A percentile compares a stretch with the other conserved stretches of the same genome.
phyloP scores from a whole-genome alignment of 768 basidiomycete genomes.

The Kwoniella sp. region DNA sequence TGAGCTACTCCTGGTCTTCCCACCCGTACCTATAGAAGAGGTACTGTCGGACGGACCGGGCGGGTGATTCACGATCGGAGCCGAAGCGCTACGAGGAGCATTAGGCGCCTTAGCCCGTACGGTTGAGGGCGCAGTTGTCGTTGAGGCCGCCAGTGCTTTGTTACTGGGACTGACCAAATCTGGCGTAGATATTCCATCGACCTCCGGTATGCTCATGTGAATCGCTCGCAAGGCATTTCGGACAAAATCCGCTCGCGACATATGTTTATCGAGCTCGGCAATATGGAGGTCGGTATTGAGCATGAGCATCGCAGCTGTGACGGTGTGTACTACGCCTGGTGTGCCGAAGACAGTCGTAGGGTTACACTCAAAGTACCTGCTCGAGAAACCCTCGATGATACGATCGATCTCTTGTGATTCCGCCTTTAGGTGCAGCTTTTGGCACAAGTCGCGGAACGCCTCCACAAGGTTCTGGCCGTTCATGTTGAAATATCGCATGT shows the following conservation, averaged over 20 bases:
- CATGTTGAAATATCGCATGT: conserved; percentile 88
- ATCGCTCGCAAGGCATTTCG: conserved; percentile 85
- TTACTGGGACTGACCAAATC: conserved; percentile 65
- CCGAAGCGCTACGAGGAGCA: conserved; percentile 23
- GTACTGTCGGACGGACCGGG: conserved; percentile 10
- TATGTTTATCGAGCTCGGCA: conserved; percentile 77
- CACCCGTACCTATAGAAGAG: conserved; percentile 3
- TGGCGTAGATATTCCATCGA: conserved; percentile 56
- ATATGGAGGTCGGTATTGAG: conserved; percentile 97
- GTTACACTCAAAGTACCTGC: conserved; percentile 89
- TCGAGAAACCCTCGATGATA: conserved; percentile 85
- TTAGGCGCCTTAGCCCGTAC: conserved; percentile 6
- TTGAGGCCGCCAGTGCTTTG: conserved; percentile 17
- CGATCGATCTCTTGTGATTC: conserved; percentile 98
- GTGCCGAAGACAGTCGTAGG: conserved; percentile 73
- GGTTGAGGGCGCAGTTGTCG: conserved; percentile 11
- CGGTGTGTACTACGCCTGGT: conserved; percentile 86
- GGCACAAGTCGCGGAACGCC: conserved; percentile 84
- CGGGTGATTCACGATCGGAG: conserved; percentile 19
- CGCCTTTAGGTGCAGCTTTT: conserved; percentile 85
- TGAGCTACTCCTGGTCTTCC: conserved; percentile 17
- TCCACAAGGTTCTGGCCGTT: conserved; percentile 71
- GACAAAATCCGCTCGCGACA: conserved; percentile 89
- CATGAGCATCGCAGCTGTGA: conserved; percentile 84
- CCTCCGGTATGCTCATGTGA: conserved; percentile 64